Percentiles rank a stretch among this genome's conserved stretches.
Conservation (phyloP, 75 land plant species). For the Pinus albicaulis region DNA sequence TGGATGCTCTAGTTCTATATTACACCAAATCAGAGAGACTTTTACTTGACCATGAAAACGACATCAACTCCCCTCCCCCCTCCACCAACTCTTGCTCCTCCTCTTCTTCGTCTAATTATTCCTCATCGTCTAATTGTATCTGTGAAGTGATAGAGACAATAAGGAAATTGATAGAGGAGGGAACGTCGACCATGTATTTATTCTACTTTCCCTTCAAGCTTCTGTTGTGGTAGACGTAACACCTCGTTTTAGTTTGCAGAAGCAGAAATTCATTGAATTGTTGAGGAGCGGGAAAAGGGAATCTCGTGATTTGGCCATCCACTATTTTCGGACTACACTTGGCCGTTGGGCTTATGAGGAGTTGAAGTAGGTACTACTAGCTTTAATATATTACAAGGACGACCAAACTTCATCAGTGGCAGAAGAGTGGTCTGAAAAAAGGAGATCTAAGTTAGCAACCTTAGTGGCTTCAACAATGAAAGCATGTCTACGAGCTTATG, state of each 20-base stretch:
- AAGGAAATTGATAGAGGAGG: slow-evolving; percentile 56
- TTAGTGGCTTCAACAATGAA: slow-evolving; percentile 75
- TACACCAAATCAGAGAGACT: slow-evolving; percentile 82
- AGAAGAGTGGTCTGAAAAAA: slow-evolving; percentile 93
- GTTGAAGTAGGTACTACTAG: slow-evolving; percentile 91
- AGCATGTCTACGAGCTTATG: slow-evolving; percentile 82
- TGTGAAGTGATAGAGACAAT: slow-evolving; percentile 58
- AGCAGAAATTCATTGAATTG: slow-evolving; percentile 96
- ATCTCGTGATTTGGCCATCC: slow-evolving; percentile 66
- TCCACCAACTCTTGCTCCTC: slow-evolving; percentile 16
- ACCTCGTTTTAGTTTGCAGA: slow-evolving; percentile 84
- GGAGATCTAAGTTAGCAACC: slow-evolving; percentile 87
- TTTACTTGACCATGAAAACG: slow-evolving; percentile 15
- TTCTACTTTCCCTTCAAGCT: slow-evolving; percentile 63
- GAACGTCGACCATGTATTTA: slow-evolving; percentile 65
- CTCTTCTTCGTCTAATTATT: slow-evolving; percentile 14
- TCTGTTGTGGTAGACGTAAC: slow-evolving; percentile 70
- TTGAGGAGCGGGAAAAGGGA: slow-evolving; percentile 70
- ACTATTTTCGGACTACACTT: slow-evolving; percentile 62
- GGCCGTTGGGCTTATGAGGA: slow-evolving; percentile 99
- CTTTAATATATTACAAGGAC: slow-evolving; percentile 87
- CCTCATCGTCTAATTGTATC: slow-evolving; percentile 26
- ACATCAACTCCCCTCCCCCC: slow-evolving; percentile 16
- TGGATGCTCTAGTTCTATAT: slow-evolving; percentile 82
- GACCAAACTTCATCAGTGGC: slow-evolving; percentile 85